Base-by-base conservation (phyloP, 768 basidiomycete genomes). In the Inosperma sp. region DNA sequence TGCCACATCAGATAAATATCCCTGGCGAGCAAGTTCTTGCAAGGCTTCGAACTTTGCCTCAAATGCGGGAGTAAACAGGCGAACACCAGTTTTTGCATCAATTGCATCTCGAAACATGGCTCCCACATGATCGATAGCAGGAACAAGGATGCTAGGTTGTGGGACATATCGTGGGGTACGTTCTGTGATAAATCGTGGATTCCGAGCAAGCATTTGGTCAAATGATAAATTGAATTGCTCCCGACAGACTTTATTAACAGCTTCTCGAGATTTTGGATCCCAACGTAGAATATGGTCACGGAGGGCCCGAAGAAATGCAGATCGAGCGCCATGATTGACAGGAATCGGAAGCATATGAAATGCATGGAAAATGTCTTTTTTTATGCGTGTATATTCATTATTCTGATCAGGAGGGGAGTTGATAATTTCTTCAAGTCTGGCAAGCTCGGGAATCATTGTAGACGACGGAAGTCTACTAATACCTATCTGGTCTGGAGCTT, bases 331-430 rank as follows among this genome's bases (percentile, higher is more conserved):
- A 56, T 61, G 59, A 44, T 58, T 48, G 6, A 56, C 13, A 4
- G 39, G 48, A 29, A 49, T 49, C 9, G 48, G 48, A 8, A 55
- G 44, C 58, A 59, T 63, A 9, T 61, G 53, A 21, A 59, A 62
- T 23, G 52, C 61, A 49, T 63, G 62, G 26, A 60, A 61, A 3
- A 59, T 46, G 39, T 61, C 62, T 21, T 60, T 63, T 27, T 63
- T 59, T 23, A 58, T 59, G 23, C 52, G 36, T 9, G 51, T 55
- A 25, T 52, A 48, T 26, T 50, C 36, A 30, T 41, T 25, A 23
- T 17, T 12, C 17, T 29, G 27, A 23, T 49, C 35, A 2, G 27
- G 36, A 3, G 39, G 36, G 8, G 22, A 23, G 10, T 33, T 49
- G 17, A 49, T 31, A 12, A 49, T 41, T 27, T 49, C 5, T 16